A percentile compares a stretch with the other conserved stretches of the same genome.
These are phyloP conservation scores for Fraxinus albicans DNA, from an alignment of 305 asterid species.

Conservation along the genomic window DNA sequence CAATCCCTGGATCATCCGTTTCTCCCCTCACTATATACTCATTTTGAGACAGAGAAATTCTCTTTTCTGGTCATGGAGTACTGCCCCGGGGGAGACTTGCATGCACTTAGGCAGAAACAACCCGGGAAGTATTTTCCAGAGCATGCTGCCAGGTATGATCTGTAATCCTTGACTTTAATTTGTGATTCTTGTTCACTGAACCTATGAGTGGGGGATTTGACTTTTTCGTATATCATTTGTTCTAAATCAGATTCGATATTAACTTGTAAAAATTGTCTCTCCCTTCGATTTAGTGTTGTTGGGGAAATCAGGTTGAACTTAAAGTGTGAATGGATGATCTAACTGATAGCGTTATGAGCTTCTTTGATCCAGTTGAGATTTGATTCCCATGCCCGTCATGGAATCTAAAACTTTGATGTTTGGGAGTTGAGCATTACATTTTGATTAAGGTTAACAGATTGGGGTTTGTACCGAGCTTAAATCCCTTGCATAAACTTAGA, in stretches of 20 bases:
- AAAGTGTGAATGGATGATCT: neutral
- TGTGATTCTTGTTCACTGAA: neutral
- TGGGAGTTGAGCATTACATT: neutral
- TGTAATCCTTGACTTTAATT: neutral
- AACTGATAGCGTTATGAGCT: neutral
- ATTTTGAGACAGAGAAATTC: conserved; percentile 52
- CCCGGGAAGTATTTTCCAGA: conserved; percentile 58
- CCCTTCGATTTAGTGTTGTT: neutral
- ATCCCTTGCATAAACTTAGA: neutral
- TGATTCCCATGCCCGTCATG: neutral
- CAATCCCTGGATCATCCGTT: conserved; percentile 56
- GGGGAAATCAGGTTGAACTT: neutral
- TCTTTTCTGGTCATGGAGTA: conserved; percentile 57
- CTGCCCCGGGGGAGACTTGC: conserved; percentile 60
- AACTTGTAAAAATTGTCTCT: neutral
- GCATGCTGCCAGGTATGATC: conserved; percentile 54
- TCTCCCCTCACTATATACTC: conserved; percentile 53
- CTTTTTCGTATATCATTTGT: neutral
- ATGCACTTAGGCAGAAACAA: conserved; percentile 53
- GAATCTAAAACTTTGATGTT: neutral
- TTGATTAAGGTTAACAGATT: neutral
- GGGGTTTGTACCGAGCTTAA: neutral
- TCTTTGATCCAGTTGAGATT: neutral
- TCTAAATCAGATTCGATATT: neutral
- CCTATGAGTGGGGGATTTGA: neutral